Percentiles rank a stretch among this genome's conserved stretches.
phyloP scores from a whole-genome alignment of 495 filamentous ascomycete species.

The Penicillium taxi region DNA sequence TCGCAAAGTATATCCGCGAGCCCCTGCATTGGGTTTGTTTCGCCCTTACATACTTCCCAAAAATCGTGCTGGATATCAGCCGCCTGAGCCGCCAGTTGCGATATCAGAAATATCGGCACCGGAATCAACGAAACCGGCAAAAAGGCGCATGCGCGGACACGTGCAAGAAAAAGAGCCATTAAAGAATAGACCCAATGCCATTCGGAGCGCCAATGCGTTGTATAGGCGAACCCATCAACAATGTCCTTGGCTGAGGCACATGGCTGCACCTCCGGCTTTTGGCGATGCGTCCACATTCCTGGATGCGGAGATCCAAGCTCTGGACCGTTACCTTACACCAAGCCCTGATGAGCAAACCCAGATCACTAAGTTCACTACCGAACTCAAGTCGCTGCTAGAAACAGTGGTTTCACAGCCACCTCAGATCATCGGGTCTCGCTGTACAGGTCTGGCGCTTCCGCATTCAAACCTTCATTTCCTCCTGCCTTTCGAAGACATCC shows the following conservation, averaged over 20 bases:
- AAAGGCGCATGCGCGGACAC: constrained; percentile 7
- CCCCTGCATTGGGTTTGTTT: constrained; percentile 12
- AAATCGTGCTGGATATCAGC: constrained; percentile 14
- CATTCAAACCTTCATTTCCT: constrained; percentile 47
- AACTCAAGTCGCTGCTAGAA: constrained; percentile 18
- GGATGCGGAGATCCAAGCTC: constrained; percentile 40
- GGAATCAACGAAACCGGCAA: neutral
- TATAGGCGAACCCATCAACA: constrained; percentile 6
- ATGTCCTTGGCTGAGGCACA: constrained; percentile 26
- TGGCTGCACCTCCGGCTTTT: constrained; percentile 2
- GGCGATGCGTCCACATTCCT: constrained; percentile 22
- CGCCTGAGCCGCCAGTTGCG: constrained; percentile 5
- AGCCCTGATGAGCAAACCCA: constrained; percentile 25
- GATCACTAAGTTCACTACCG: constrained; percentile 20
- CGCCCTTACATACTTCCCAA: constrained; percentile 17
- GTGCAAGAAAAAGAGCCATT: neutral
- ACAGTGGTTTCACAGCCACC: constrained; percentile 19
- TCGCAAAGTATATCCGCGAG: constrained; percentile 23
- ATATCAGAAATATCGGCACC: neutral
- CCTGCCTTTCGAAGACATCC: constrained; percentile 20
- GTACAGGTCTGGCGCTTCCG: constrained; percentile 43
- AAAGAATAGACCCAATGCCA: constrained; percentile 2
- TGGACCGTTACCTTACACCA: constrained; percentile 36
- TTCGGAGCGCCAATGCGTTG: constrained; percentile 10
- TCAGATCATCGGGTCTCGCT: constrained; percentile 43